A percentile compares a stretch with the other conserved stretches of the same genome.
Conservation (phyloP, 2,329 filamentous ascomycete species). For the Macrophomina phaseolina region DNA sequence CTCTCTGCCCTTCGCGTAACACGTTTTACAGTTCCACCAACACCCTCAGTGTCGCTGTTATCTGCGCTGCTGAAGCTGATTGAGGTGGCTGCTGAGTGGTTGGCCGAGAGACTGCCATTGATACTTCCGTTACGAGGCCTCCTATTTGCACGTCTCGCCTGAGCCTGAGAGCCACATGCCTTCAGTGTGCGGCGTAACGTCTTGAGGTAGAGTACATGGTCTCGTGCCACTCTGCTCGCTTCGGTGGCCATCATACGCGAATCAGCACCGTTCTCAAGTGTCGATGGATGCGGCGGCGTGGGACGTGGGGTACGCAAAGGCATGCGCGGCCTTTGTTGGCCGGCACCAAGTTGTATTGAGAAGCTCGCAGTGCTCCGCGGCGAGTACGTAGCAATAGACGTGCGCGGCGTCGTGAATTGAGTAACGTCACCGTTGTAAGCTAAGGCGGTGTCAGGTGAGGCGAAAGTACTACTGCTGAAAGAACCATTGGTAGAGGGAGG, state of each 20-base stretch:
- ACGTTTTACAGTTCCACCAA: conserved; percentile 13
- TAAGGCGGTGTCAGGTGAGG: conserved; percentile 24
- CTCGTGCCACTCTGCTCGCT: conserved; percentile 8
- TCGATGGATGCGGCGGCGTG: conserved; percentile 37
- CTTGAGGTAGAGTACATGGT: conserved; percentile 26
- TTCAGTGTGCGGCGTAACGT: conserved; percentile 21
- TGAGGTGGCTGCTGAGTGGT: conserved; percentile 11
- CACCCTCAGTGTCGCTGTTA: conserved; percentile 19
- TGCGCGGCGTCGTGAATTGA: conserved; percentile 20
- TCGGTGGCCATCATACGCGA: conserved; percentile 36
- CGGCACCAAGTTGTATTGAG: conserved; percentile 28
- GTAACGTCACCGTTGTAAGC: conserved; percentile 10
- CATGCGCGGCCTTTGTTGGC: conserved; percentile 31
- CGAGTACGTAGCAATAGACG: conserved; percentile 21
- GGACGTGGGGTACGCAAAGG: conserved; percentile 35
- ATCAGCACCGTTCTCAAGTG: conserved; percentile 39
- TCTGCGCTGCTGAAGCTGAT: conserved; percentile 23
- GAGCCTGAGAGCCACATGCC: conserved; percentile 21
- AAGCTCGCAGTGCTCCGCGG: conserved; percentile 23
- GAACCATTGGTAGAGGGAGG: conserved; percentile 25
- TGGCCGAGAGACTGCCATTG: neutral
- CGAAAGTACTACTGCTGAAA: conserved; percentile 25
- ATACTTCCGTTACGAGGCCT: conserved; percentile 21
- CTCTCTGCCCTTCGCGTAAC: conserved; percentile 21
- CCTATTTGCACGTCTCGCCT: conserved; percentile 15